A percentile compares a stretch with the other conserved stretches of the same genome.
These are phyloP conservation scores for Alternaria triticimaculans DNA, from an alignment of 2,329 filamentous ascomycete species.

Conservation along the genomic window DNA sequence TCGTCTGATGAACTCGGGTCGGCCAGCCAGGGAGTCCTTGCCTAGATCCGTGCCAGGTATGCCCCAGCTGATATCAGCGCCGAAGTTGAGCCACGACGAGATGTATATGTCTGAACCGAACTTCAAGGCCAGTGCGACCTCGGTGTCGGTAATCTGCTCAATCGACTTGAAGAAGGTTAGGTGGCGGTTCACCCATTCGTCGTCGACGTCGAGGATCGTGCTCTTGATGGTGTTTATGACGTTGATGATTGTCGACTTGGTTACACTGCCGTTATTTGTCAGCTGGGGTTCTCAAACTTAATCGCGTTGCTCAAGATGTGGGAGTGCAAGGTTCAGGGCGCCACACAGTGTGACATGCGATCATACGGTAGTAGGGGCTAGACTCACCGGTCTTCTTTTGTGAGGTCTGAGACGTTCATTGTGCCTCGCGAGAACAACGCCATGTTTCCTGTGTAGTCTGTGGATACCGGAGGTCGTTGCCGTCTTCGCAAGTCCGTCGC, in stretches of 20 bases:
- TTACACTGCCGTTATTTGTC: constrained; percentile 37
- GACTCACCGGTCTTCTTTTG: constrained; percentile 38
- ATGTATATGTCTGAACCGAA: constrained; percentile 46
- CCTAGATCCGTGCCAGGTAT: constrained; percentile 42
- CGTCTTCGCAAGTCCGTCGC: constrained; percentile 40
- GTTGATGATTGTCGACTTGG: constrained; percentile 35
- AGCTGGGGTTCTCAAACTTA: constrained; percentile 4
- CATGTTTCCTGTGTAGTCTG: constrained; percentile 43
- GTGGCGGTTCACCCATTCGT: constrained; percentile 40
- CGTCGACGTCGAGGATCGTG: constrained; percentile 38
- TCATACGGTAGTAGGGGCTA: constrained; percentile 5
- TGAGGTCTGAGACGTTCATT: constrained; percentile 32
- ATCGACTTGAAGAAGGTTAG: constrained; percentile 41
- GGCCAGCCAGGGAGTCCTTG: constrained; percentile 30
- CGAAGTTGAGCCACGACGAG: constrained; percentile 46
- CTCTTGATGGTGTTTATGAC: constrained; percentile 36
- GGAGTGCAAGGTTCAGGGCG: constrained; percentile 4
- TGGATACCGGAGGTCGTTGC: constrained; percentile 30
- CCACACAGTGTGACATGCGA: constrained; percentile 10
- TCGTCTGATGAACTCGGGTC: constrained; percentile 44
- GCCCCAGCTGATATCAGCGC: constrained; percentile 40
- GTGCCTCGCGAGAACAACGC: constrained; percentile 41
- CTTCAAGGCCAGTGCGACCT: constrained; percentile 35
- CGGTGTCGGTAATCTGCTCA: constrained; percentile 38
- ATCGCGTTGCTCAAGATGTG: constrained; percentile 6